Evolutionary conservation across 164 flowering plant species (phyloP).

Genomic region (Liriodendron chinense): DNA sequence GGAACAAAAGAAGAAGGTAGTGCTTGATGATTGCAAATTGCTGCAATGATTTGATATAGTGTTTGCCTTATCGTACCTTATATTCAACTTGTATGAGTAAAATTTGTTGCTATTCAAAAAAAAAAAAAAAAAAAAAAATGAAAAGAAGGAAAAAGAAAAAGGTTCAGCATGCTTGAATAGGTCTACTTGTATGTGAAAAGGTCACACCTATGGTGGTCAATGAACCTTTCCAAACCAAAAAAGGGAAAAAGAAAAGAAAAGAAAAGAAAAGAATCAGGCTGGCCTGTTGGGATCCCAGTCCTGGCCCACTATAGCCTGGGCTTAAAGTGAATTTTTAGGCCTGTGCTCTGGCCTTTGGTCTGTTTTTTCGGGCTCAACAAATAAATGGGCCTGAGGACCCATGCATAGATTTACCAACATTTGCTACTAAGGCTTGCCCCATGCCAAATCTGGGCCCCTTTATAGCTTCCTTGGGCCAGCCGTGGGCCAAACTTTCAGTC

Average conservation of each 20-base stretch:
- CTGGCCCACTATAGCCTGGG: not conserved
- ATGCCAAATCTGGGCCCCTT: too few species aligned
- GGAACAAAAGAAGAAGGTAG: slow-evolving; percentile 82
- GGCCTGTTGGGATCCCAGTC: not conserved
- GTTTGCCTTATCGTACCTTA: not conserved
- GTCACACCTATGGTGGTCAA: too few species aligned
- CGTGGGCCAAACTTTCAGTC: too few species aligned
- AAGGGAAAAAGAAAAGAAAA: too few species aligned
- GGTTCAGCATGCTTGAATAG: not conserved
- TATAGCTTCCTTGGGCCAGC: too few species aligned
- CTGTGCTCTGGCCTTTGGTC: not conserved
- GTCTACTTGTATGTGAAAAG: not conserved
- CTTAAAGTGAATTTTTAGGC: not conserved
- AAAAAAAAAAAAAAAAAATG: too few species aligned
- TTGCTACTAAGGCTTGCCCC: too few species aligned
- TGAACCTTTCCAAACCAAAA: too few species aligned
- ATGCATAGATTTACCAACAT: too few species aligned
- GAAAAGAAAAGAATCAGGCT: too few species aligned
- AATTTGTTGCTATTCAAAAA: not conserved
- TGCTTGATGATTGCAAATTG: not conserved
- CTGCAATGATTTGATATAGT: not conserved
- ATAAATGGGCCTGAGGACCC: not conserved
- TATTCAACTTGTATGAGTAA: not conserved
- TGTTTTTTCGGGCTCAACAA: not conserved
- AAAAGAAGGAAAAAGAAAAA: too few species aligned